These are phyloP conservation scores for Tetradesmus obliquus DNA, from an alignment of 139 green algal genomes.

Conservation along the genomic window DNA sequence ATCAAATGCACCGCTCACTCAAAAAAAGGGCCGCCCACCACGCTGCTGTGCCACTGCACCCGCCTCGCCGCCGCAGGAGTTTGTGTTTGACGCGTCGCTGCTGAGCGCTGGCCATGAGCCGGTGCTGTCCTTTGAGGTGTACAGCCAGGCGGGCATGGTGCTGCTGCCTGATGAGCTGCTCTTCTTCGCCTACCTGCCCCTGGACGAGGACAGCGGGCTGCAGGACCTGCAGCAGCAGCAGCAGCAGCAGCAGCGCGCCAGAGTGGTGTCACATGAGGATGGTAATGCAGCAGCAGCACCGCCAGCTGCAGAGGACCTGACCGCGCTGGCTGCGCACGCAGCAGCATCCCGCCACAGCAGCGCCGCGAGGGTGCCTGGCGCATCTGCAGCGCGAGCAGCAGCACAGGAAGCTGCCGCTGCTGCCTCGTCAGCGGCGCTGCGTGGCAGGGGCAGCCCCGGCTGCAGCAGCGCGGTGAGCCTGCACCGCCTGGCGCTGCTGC, in stretches of 20 bases:
- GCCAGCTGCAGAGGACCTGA: not conserved
- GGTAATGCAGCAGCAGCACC: not conserved
- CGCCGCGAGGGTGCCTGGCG: not conserved
- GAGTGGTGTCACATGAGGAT: no score
- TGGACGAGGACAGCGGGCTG: not conserved
- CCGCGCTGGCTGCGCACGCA: not conserved
- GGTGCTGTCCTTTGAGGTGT: slow-evolving; percentile 22
- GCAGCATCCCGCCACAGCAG: not conserved
- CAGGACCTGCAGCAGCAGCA: not conserved
- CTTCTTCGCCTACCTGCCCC: not conserved
- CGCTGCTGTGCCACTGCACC: no score
- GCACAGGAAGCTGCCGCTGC: not conserved
- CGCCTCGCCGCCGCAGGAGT: not conserved
- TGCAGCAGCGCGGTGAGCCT: not conserved
- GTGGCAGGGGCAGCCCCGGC: not conserved
- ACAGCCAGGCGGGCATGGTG: not conserved
- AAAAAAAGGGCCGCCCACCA: no score
- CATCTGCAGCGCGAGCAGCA: not conserved
- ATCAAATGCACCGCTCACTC: no score
- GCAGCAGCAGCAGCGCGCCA: slow-evolving; percentile 9
- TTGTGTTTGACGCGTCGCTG: slow-evolving; percentile 1
- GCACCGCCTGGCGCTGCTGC: not conserved
- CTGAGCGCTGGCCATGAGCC: not conserved
- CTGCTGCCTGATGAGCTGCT: slow-evolving; percentile 32
- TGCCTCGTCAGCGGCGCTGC: not conserved